Evolutionary conservation across 1,284 basidiomycete species (phyloP).

Genomic region (Sporisorium exsertum): DNA sequence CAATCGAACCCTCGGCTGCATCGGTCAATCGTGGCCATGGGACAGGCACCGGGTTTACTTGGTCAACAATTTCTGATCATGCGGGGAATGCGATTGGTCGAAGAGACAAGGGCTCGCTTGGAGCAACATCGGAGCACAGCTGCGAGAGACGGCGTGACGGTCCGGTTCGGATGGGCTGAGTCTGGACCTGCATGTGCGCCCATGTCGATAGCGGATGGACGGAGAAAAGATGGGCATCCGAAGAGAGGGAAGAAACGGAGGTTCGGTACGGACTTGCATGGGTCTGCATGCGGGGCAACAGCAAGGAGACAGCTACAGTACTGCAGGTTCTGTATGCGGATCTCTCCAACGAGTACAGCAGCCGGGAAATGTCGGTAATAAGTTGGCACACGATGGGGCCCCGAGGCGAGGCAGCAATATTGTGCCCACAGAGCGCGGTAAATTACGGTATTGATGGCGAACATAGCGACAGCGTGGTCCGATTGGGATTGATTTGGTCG

Average conservation of each 20-base stretch:
- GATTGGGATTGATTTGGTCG: too few relatives aligned
- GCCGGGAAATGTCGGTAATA: conserved; percentile 2
- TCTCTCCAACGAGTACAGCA: background rate
- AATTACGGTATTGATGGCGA: background rate
- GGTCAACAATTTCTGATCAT: background rate
- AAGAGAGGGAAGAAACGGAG: conserved; percentile 1
- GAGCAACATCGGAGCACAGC: background rate
- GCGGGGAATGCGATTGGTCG: background rate
- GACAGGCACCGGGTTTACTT: too few relatives aligned
- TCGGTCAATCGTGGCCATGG: conserved; percentile 1
- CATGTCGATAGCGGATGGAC: background rate
- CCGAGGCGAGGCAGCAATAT: background rate
- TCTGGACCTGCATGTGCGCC: background rate
- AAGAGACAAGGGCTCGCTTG: conserved; percentile 11
- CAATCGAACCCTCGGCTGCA: background rate
- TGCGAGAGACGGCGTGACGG: conserved; percentile 13
- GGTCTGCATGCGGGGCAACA: background rate
- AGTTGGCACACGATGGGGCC: background rate
- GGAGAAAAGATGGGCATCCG: background rate
- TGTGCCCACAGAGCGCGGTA: conserved; percentile 1
- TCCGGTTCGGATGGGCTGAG: conserved; percentile 10
- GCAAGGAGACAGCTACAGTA: background rate
- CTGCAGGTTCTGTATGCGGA: too few relatives aligned
- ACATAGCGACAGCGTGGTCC: too few relatives aligned
- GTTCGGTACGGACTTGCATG: conserved; percentile 16